These are phyloP conservation scores for Beauveria varroae DNA, from an alignment of 2,329 filamentous ascomycete species.

Conservation along the genomic window DNA sequence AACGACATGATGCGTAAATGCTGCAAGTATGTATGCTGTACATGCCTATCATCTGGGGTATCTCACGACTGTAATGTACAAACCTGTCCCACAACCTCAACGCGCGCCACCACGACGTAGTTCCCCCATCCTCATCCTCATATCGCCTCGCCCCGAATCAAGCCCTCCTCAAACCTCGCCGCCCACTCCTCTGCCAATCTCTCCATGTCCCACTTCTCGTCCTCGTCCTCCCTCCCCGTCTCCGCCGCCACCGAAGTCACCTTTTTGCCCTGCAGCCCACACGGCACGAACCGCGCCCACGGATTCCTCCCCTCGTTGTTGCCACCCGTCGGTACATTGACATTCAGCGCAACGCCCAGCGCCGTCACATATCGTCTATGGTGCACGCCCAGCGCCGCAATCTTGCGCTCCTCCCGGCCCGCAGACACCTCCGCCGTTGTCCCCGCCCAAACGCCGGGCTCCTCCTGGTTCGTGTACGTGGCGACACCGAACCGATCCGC, in stretches of 20 bases:
- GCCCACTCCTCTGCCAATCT: constrained; percentile 26
- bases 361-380: constrained; percentile 74
- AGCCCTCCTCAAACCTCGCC: constrained; percentile 26
- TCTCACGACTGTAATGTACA: background rate
- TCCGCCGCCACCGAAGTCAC: constrained; percentile 67
- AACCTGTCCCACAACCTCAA: too few relatives aligned
- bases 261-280: constrained; percentile 71
- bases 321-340: constrained; percentile 49
- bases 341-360: constrained; percentile 76
- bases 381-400: constrained; percentile 89
- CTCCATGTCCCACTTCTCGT: constrained; percentile 20
- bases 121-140: background rate
- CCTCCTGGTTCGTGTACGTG: constrained; percentile 54
- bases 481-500: constrained; percentile 47
- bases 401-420: constrained; percentile 54
- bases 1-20: background rate
- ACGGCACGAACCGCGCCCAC: constrained; percentile 73
- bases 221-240: constrained; percentile 19
- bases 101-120: background rate
- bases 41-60: background rate
- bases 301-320: constrained; percentile 33
- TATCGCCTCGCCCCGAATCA: constrained; percentile 11
- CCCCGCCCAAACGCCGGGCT: constrained; percentile 78
- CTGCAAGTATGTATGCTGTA: background rate
- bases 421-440: background rate